Base-by-base conservation (phyloP, 495 filamentous ascomycete species). In the Aspergillus biplanus region DNA sequence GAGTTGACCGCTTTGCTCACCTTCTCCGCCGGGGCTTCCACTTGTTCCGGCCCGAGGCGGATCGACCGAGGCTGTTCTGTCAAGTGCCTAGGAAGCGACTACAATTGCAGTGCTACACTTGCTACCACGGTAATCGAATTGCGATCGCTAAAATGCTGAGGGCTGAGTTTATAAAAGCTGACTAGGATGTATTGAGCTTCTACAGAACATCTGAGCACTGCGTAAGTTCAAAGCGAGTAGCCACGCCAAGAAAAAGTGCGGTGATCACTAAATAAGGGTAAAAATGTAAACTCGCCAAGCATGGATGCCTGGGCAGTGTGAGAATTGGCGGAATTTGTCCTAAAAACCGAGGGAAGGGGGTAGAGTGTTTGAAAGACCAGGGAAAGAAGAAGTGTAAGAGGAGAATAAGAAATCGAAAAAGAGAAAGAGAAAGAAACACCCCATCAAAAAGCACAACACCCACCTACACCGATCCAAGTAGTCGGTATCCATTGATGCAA, bases 391-490 rank as follows among this genome's bases (percentile, higher is more conserved):
- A 59, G n/a, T 32, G 44, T 7, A 15, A 16, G 6, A 46, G 52
- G 31, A 47, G 27, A 7, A 4, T 33, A 53, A 49, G 52, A 65
- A 21, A 27, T 50, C 16, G 16, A 50, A 18, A 35, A 56, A 16
- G 21, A 11, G n/a, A 59, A 56, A 31, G 46, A 7, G 55, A 35
- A 55, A 27, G 48, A 16, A 44, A 35, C 52, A 21, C 56, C 53
- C 47, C 16, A 50, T 21, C 6, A 21, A 55, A 18, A 50, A n/a
- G 52, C 13, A 62, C 37, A 56, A 59, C 61, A 59, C 58, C 65
- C 65, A 21, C 65, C 61, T 49, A 46, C 59, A 62, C 66, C 62
- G 57, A 59, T 65, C 56, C 62, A 64, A 61, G 63, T 56, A 65
- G 49, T 62, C 56, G 46, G 62, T 52, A 44, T 50, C 47, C 61